Percentiles rank a stretch among this genome's conserved stretches.
Conservation (phyloP, 352 stramenopile species). For the Globisporangium barbulae region DNA sequence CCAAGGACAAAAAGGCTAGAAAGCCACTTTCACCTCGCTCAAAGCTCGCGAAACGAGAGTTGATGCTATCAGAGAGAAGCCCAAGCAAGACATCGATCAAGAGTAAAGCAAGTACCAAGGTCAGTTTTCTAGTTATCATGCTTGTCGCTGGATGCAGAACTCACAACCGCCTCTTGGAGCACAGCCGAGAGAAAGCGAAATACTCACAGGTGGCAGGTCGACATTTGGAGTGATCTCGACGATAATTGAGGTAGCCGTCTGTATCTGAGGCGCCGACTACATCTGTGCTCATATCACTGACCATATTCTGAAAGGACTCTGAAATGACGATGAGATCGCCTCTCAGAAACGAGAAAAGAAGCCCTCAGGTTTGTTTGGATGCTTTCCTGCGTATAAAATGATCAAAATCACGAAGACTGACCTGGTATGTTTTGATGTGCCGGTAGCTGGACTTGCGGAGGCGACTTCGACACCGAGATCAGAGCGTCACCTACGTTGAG, state of each 20-base stretch:
- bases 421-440: background rate
- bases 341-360: slow-evolving; percentile 2
- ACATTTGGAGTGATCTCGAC: slow-evolving; percentile 5
- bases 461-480: slow-evolving; percentile 38
- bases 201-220: background rate
- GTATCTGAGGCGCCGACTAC: background rate
- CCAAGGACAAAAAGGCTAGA: slow-evolving; percentile 3
- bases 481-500: slow-evolving; percentile 48
- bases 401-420: background rate
- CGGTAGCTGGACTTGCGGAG: slow-evolving; percentile 18
- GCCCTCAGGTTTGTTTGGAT: slow-evolving; percentile 9
- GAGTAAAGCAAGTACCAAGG: background rate
- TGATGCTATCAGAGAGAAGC: slow-evolving; percentile 1
- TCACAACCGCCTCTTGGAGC: background rate
- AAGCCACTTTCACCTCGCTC: slow-evolving; percentile 1
- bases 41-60: slow-evolving; percentile 9
- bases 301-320: slow-evolving; percentile 6
- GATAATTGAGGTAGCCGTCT: slow-evolving; percentile 13
- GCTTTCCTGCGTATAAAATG: background rate
- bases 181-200: background rate
- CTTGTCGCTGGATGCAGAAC: background rate
- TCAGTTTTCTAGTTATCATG: background rate
- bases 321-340: slow-evolving; percentile 15
- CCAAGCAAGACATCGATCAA: background rate
- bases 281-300: slow-evolving; percentile 3